Percentiles rank a stretch among this genome's conserved stretches.
Conservation (phyloP, 2,329 filamentous ascomycete species). For the Pestalotiopsis sp. region DNA sequence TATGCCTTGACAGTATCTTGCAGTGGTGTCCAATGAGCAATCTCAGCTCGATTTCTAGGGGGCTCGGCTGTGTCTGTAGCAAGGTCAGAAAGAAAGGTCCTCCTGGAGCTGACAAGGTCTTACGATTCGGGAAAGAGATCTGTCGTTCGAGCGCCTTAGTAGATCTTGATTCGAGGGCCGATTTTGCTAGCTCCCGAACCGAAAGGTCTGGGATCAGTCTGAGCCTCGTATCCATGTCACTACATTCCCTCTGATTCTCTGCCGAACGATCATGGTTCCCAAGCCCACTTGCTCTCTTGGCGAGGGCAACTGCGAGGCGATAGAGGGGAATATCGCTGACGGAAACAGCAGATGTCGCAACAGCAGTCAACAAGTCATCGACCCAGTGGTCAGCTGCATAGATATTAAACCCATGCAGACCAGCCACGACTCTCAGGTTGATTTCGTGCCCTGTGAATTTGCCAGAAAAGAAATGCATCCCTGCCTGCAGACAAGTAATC, state of each 20-base stretch:
- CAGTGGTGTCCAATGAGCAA: not conserved
- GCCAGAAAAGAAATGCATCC: conserved; percentile 19
- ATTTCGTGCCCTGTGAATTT: not conserved
- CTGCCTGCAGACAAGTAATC: conserved; percentile 26
- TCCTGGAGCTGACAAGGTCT: not conserved
- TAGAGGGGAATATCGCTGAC: not conserved
- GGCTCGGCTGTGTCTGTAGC: not conserved
- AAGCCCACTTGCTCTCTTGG: not conserved
- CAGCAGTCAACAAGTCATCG: conserved; percentile 28
- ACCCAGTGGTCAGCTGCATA: conserved; percentile 34
- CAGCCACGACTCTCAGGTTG: conserved; percentile 24
- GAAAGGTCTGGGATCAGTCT: not conserved
- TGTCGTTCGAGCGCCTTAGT: not conserved
- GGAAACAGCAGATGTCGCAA: fast-evolving
- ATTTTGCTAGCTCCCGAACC: not conserved
- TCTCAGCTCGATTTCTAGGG: not conserved
- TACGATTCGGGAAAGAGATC: not conserved
- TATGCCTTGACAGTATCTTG: conserved; percentile 10
- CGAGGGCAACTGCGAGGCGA: not conserved
- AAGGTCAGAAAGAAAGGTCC: not conserved
- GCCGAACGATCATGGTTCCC: too few relatives aligned
- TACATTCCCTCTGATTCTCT: too few relatives aligned
- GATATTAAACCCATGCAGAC: conserved; percentile 31
- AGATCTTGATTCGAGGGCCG: not conserved
- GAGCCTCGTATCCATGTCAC: not conserved